Conservation (phyloP, 1,284 basidiomycete genomes). For the Irpex lacteus region DNA sequence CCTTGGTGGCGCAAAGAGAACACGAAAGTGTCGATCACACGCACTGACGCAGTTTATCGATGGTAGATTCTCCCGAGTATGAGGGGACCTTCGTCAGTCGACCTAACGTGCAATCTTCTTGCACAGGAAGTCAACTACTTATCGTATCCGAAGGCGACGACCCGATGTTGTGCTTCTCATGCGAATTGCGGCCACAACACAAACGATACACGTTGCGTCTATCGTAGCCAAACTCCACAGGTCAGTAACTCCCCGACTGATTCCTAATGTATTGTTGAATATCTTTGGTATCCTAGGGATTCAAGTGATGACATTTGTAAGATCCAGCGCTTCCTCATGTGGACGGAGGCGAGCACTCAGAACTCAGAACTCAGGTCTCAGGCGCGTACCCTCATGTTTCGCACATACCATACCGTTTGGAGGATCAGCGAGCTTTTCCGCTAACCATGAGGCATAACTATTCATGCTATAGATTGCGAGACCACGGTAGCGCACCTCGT, state of each 20-base stretch:
- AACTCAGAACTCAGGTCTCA: neutral
- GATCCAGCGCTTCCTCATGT: neutral
- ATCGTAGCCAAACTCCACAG: no score
- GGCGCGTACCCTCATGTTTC: no score
- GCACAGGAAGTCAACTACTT: neutral
- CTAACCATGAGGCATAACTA: neutral
- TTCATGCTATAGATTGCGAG: neutral
- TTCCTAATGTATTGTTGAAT: no score
- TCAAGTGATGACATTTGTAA: no score
- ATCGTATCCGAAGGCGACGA: neutral
- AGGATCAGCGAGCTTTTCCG: neutral
- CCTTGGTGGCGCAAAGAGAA: neutral
- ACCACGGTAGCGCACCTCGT: neutral
- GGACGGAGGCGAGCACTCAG: neutral
- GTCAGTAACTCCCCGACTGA: no score
- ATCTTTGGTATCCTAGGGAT: no score
- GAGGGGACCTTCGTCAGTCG: no score
- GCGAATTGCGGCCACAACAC: neutral
- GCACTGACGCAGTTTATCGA: neutral
- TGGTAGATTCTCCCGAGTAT: neutral
- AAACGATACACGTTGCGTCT: neutral
- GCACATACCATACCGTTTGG: no score
- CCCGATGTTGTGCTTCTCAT: neutral
- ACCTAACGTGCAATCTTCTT: no score
- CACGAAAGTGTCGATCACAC: neutral